These are phyloP conservation scores for Kuraishia capsulata DNA, from an alignment of 805 yeast species.

Conservation along the genomic window DNA sequence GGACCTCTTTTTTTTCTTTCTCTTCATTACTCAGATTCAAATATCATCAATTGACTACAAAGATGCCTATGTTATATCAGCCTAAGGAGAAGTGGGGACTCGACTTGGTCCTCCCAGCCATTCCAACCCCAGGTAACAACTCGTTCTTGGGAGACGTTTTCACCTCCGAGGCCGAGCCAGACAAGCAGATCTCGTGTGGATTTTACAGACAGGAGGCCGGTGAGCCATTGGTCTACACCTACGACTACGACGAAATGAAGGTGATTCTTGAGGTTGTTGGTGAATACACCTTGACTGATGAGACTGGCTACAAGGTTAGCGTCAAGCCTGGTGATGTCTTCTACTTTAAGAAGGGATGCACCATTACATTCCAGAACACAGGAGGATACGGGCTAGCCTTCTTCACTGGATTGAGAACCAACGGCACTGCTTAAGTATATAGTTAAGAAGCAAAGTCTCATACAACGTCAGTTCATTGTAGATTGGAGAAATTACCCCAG, in stretches of 20 bases:
- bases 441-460: too few species aligned
- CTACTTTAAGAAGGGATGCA: slow-evolving; percentile 59
- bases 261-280: slow-evolving; percentile 61
- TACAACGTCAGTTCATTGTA: too few species aligned
- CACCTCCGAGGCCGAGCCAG: slow-evolving; percentile 52
- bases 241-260: slow-evolving; percentile 63
- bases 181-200: slow-evolving; percentile 54
- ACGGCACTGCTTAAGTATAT: slow-evolving; percentile 19
- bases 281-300: slow-evolving; percentile 52
- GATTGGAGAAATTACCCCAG: neutral
- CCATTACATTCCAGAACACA: slow-evolving; percentile 51
- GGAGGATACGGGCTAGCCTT: slow-evolving; percentile 54
- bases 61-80: slow-evolving; percentile 47
- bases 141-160: slow-evolving; percentile 61
- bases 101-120: slow-evolving; percentile 44
- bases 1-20: neutral
- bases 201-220: slow-evolving; percentile 65
- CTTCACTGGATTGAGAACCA: slow-evolving; percentile 53
- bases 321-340: slow-evolving; percentile 61
- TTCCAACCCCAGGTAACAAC: slow-evolving; percentile 59
- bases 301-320: slow-evolving; percentile 48
- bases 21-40: neutral
- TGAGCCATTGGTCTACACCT: slow-evolving; percentile 57
- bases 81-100: slow-evolving; percentile 40
- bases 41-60: slow-evolving; percentile 6